Evolutionary conservation across 129 eudicot genomes (phyloP), one percentile per base, ranked within the genome.

Genomic region (Pittosporum tobira): DNA sequence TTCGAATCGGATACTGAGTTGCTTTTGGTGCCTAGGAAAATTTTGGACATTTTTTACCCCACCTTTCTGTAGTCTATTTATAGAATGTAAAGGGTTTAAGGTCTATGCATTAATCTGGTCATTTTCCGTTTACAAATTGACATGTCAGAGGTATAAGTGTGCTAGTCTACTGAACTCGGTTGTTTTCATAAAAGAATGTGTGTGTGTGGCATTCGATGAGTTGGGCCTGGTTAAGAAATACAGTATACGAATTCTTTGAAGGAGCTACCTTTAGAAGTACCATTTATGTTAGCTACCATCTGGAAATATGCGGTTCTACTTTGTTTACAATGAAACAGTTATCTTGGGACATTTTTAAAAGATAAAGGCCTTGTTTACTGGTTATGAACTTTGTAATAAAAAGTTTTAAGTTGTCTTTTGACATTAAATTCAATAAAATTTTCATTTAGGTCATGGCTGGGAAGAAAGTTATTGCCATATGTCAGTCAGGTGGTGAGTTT

Each of bases 401-500:
- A 40, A n/a, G n/a, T n/a, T n/a, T n/a, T 2, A 11, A 10, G 15
- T 40, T 40, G 2, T 40, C 46, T 2, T 40, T 13, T 40, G 15
- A 14, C 46, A 9, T 25, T 16, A 4, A 13, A 30, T 11, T 27
- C 6, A 19, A 48, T 48, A 0, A 49, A n/a, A 5, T 29, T 29
- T 13, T 59, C 62, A 14, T 34, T 43, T 64, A 70, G 63, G 64
- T 51, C 71, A 87, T 87, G 94, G 74, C 69, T 29, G 85, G 71
- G 72, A 78, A 78, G 81, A 85, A 64, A 63, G 70, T 87, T 65
- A 91, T 91, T 59, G 96, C 87, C 21, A 87, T 91, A 34, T 91
- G 99, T 69, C 99, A 86, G 56, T 78, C 87, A 16, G 96, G 99
- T 12, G 99, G 99, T 60, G 78, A 66, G 43, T 91, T 91, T 75